Percentiles rank a stretch among this genome's conserved stretches.
These are phyloP conservation scores for Pestalotiopsis sp. DNA, from an alignment of 2,329 filamentous ascomycete genomes.

Conservation along the genomic window DNA sequence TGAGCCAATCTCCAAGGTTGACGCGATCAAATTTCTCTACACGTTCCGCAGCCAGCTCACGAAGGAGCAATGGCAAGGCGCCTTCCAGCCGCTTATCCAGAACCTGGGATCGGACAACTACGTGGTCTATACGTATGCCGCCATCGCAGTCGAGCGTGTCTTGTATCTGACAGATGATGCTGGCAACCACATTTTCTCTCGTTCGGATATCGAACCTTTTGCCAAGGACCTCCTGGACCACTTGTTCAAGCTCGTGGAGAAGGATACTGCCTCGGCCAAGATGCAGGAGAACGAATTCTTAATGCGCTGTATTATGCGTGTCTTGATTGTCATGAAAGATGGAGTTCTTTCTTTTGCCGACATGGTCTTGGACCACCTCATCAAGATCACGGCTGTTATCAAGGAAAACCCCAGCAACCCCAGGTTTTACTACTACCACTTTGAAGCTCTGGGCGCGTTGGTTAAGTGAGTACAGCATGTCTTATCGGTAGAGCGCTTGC, in stretches of 20 bases:
- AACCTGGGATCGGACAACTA: conserved; percentile 90
- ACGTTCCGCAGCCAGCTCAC: conserved; percentile 94
- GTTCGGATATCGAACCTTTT: conserved; percentile 76
- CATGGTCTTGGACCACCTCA: conserved; percentile 78
- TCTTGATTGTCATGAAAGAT: conserved; percentile 91
- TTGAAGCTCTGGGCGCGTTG: conserved; percentile 89
- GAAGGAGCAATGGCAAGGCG: conserved; percentile 87
- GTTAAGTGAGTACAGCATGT: conserved; percentile 58
- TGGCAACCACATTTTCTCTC: conserved; percentile 78
- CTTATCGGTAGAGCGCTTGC: background rate
- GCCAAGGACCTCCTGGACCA: conserved; percentile 87
- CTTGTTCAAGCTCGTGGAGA: conserved; percentile 88
- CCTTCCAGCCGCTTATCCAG: conserved; percentile 87
- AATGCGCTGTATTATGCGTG: conserved; percentile 98
- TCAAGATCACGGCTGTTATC: conserved; percentile 89
- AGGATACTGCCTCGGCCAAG: conserved; percentile 82
- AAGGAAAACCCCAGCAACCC: conserved; percentile 96
- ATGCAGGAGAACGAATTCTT: conserved; percentile 98
- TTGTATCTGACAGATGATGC: conserved; percentile 79
- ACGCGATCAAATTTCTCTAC: conserved; percentile 98
- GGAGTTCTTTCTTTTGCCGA: conserved; percentile 75
- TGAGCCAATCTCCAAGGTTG: conserved; percentile 89
- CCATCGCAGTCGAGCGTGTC: conserved; percentile 93
- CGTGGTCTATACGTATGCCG: conserved; percentile 96
- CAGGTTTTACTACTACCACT: conserved; percentile 97